Evolutionary conservation across 2,329 filamentous ascomycete genomes (phyloP), one percentile per base, ranked within the genome.

Genomic region (Diaporthe batatas): DNA sequence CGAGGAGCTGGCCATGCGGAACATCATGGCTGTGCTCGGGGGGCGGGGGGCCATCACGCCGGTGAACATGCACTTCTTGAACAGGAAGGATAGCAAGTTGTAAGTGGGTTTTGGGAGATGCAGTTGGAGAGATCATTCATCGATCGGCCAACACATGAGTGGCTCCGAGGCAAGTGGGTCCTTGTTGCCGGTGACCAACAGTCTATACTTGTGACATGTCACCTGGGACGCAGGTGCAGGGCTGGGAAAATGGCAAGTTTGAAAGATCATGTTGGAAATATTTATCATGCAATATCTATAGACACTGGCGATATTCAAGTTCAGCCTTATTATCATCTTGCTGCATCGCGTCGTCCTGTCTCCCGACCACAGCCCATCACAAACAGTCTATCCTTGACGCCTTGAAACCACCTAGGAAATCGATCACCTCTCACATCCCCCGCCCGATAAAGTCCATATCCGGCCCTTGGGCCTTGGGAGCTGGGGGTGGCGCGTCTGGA

Each of bases 1-100:
- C 76, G 91, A 93, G 83, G 86, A 89, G 79, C 77, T 92, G 79
- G 89, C 88, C 44, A 92, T 93, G 86, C 84, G 89, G 77, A 93
- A 93, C 78, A 86, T 93, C 65, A 83, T 91, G 81, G 86, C 87
- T 0, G 91, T 91, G 71, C 78, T 92, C 70, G 80, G 80, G 2
- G 87, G 86, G 0, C 82, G 82, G 2, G 81, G 86, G 73, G 81
- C 89, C 3, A 80, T 91, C 32, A 91, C 91, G 68, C 88, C 91
- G 0, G 91, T 92, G 16, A 93, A 93, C 78, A 44, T 89, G 80
- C 85, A 90, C 59, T 86, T 85, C 78, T 74, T 91, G 59, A 81
- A 79, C 74, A 74, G 75, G 68, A 59, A 54, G 14, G 51, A 53
- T 8, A 72, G 65, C 21, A 58, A 62, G 25, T 34, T 73, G 25